These are phyloP conservation scores for Anaeramoeba flamelloides DNA, from an alignment of 78 protist genomes.

Conservation along the genomic window DNA sequence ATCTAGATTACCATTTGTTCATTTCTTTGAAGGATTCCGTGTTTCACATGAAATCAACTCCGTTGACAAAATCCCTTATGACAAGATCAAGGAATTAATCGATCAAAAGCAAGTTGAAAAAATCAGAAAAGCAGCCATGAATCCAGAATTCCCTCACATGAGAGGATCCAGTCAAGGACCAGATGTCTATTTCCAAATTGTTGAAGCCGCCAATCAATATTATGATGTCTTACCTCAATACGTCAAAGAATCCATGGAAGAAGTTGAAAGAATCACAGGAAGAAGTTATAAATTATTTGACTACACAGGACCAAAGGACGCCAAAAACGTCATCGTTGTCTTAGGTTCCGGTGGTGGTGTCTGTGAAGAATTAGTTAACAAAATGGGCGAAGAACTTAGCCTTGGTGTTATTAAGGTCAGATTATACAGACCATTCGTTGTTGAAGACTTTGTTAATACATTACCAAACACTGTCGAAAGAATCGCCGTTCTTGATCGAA, in stretches of 20 bases:
- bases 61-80: constrained; percentile 18
- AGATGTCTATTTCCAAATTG: constrained; percentile 13
- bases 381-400: constrained; percentile 13
- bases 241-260: constrained; percentile 24
- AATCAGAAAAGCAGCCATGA: constrained; percentile 26
- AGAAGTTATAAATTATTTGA: constrained; percentile 29
- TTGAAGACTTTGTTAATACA: neutral
- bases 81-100: constrained; percentile 10
- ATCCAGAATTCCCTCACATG: constrained; percentile 37
- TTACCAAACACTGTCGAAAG: constrained; percentile 13
- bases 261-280: constrained; percentile 24
- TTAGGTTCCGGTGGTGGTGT: constrained; percentile 36
- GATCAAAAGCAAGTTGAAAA: constrained; percentile 12
- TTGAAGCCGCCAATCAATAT: constrained; percentile 17
- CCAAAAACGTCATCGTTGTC: constrained; percentile 33
- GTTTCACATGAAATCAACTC: constrained; percentile 35
- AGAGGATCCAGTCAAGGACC: constrained; percentile 29
- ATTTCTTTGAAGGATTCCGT: constrained; percentile 59
- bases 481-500: constrained; percentile 14
- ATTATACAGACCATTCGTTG: constrained; percentile 15
- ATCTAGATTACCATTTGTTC: constrained; percentile 35
- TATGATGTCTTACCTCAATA: constrained; percentile 28
- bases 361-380: constrained; percentile 17
- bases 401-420: constrained; percentile 35
- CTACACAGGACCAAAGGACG: constrained; percentile 43